Conservation (phyloP, 164 flowering plant genomes). For the Sedum album region DNA sequence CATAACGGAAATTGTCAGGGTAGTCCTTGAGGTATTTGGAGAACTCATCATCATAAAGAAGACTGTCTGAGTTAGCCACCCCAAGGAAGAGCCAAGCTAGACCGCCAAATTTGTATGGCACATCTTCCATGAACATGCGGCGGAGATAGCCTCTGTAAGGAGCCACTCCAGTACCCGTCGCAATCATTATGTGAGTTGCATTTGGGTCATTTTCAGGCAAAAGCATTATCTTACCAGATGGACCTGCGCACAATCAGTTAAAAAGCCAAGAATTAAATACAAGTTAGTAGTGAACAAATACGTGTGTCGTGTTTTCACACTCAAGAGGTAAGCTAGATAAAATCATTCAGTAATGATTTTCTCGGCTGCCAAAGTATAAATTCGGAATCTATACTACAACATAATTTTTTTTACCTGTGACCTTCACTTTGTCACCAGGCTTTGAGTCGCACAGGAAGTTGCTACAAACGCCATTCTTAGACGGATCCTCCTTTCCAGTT, state of each 20-base stretch:
- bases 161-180: constrained; percentile 89
- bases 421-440: constrained; percentile 83
- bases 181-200: constrained; percentile 96
- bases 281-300: background rate
- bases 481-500: constrained; percentile 92
- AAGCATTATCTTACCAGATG: constrained; percentile 92
- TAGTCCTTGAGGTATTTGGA: constrained; percentile 56
- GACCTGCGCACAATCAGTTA: constrained; percentile 41
- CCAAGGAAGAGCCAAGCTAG: constrained; percentile 99
- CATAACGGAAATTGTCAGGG: constrained; percentile 79
- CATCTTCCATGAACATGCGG: constrained; percentile 96
- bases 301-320: too few relatives aligned
- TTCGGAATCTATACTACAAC: background rate
- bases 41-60: constrained; percentile 87
- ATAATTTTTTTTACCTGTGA: constrained; percentile 60
- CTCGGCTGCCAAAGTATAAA: background rate
- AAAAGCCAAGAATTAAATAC: background rate
- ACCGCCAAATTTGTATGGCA: constrained; percentile 73
- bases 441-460: constrained; percentile 83
- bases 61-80: constrained; percentile 91
- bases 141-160: constrained; percentile 94
- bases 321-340: too few relatives aligned
- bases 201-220: constrained; percentile 82
- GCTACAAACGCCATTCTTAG: constrained; percentile 87
- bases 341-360: background rate